phyloP scores from a whole-genome alignment of 495 filamentous ascomycete genomes.

The Cercophora sp. region DNA sequence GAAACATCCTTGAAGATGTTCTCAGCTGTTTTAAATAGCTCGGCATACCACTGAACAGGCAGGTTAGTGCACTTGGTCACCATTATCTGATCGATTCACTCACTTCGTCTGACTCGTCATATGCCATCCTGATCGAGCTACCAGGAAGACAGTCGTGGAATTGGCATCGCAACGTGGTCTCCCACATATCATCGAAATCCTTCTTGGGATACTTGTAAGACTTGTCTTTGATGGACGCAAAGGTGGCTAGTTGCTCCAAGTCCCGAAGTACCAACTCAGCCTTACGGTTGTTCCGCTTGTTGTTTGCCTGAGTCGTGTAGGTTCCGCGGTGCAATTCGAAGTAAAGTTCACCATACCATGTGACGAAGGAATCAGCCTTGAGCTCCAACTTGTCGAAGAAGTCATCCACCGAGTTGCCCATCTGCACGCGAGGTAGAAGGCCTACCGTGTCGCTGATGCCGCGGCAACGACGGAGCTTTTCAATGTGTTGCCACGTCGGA shows the following conservation, averaged over 20 bases:
- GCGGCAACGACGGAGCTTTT: conserved; percentile 92
- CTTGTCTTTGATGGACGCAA: conserved; percentile 67
- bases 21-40: conserved; percentile 74
- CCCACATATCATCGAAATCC: conserved; percentile 91
- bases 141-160: conserved; percentile 97
- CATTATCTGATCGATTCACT: conserved; percentile 1
- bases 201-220: conserved; percentile 87
- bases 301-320: conserved; percentile 96
- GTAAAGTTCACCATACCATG: conserved; percentile 98
- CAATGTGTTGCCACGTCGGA: conserved; percentile 87
- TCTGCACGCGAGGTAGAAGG: conserved; percentile 75
- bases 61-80: conserved; percentile 7
- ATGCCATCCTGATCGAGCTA: conserved; percentile 95
- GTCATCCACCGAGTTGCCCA: conserved; percentile 92
- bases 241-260: conserved; percentile 81
- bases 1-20: conserved; percentile 66
- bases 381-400: conserved; percentile 84
- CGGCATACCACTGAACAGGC: conserved; percentile 60
- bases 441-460: conserved; percentile 87
- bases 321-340: conserved; percentile 95
- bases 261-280: conserved; percentile 81
- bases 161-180: conserved; percentile 78
- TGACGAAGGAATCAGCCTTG: conserved; percentile 75
- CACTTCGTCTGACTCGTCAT: conserved; percentile 82
- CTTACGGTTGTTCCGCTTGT: conserved; percentile 88